phyloP scores from a whole-genome alignment of 2,329 filamentous ascomycete genomes.

The Sphaerulina populicola region DNA sequence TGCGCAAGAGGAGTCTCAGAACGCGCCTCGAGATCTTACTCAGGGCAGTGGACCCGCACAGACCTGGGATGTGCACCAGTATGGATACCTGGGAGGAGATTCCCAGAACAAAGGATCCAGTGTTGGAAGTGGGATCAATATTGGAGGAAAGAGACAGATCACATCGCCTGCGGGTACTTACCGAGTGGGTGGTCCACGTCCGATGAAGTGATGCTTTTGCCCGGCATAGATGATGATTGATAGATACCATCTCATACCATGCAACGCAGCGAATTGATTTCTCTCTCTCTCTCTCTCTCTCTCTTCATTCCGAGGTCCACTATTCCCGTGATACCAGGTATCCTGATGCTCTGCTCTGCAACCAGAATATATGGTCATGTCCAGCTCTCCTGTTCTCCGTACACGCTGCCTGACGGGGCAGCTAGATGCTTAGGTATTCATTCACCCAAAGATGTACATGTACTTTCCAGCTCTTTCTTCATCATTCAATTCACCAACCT shows the following conservation, averaged over 20 bases:
- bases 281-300: no score
- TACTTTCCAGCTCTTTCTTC: no score
- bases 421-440: no score
- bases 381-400: no score
- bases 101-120: conserved; percentile 57
- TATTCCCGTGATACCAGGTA: no score
- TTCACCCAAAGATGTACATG: no score
- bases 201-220: conserved; percentile 42
- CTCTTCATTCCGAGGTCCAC: no score
- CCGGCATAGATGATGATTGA: conserved; percentile 3
- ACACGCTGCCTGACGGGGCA: no score
- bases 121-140: conserved; percentile 53
- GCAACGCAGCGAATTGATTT: conserved; percentile 1
- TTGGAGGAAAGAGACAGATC: conserved; percentile 65
- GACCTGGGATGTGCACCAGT: conserved; percentile 68
- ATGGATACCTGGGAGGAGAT: conserved; percentile 68
- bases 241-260: conserved; percentile 1
- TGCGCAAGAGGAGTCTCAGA: conserved; percentile 56
- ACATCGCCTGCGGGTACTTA: conserved; percentile 6
- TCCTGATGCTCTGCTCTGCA: no score
- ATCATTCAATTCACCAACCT: conserved; percentile 29
- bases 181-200: conserved; percentile 62
- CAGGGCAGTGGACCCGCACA: conserved; percentile 61
- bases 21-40: conserved; percentile 45
- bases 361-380: no score